Evolutionary conservation across 768 basidiomycete genomes (phyloP).

Genomic region (Trametes gibbosa): DNA sequence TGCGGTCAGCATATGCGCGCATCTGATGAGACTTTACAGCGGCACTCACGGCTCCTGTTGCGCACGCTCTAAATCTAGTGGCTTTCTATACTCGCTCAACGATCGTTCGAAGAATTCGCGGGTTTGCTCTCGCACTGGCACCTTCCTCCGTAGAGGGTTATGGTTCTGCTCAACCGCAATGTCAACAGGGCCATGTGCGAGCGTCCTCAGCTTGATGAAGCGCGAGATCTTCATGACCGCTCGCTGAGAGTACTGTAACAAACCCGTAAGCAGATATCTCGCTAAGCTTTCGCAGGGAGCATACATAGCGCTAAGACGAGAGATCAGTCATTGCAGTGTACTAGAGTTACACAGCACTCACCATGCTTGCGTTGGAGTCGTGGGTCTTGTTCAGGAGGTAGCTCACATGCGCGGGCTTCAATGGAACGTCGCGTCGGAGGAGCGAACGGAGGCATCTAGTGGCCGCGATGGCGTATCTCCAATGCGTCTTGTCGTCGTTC

Average conservation of each 20-base stretch:
- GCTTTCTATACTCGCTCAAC: slow-evolving; percentile 52
- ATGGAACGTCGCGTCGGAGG: slow-evolving; percentile 60
- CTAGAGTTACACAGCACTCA: slow-evolving; percentile 34
- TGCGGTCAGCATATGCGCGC: background rate
- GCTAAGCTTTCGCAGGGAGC: slow-evolving; percentile 22
- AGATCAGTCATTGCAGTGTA: slow-evolving; percentile 10
- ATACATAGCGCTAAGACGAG: slow-evolving; percentile 53
- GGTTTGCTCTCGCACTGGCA: slow-evolving; percentile 47
- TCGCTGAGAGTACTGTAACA: slow-evolving; percentile 60
- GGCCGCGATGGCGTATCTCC: slow-evolving; percentile 75
- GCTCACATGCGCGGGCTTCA: slow-evolving; percentile 45
- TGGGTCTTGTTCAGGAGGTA: slow-evolving; percentile 60
- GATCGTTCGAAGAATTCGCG: slow-evolving; percentile 53
- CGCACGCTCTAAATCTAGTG: slow-evolving; percentile 38
- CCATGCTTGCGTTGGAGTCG: slow-evolving; percentile 66
- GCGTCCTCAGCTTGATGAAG: slow-evolving; percentile 79
- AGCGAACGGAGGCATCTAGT: slow-evolving; percentile 65
- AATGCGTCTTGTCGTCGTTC: slow-evolving; percentile 62
- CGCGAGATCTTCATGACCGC: slow-evolving; percentile 76
- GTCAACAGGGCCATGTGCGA: slow-evolving; percentile 52
- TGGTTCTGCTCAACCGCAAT: slow-evolving; percentile 58
- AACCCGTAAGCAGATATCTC: background rate
- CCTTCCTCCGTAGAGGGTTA: slow-evolving; percentile 62
- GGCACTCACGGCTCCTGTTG: slow-evolving; percentile 45
- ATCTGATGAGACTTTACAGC: background rate